These are phyloP conservation scores for Colletotrichum paranaense DNA, from an alignment of 2,329 filamentous ascomycete species.

Conservation along the genomic window DNA sequence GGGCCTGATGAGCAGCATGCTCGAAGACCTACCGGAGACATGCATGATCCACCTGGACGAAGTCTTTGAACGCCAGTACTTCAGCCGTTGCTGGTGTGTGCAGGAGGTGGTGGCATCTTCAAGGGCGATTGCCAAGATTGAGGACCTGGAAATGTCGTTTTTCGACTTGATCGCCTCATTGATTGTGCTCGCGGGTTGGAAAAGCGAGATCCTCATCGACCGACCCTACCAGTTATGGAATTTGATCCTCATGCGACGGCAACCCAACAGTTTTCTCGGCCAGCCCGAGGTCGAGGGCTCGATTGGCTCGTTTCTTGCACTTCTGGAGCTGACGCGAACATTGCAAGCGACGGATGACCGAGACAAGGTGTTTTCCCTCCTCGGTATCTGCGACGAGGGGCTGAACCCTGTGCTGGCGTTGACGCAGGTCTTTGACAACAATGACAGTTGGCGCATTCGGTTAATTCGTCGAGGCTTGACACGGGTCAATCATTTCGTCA, in stretches of 20 bases:
- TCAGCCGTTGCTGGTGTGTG: slow-evolving; percentile 28
- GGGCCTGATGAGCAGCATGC: slow-evolving; percentile 13
- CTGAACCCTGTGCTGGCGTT: slow-evolving; percentile 27
- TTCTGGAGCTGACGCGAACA: slow-evolving; percentile 25
- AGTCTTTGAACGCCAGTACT: slow-evolving; percentile 24
- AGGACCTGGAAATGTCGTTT: slow-evolving; percentile 29
- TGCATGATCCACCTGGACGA: slow-evolving; percentile 13
- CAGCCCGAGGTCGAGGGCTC: slow-evolving; percentile 12
- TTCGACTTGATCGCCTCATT: slow-evolving; percentile 24
- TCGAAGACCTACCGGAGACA: slow-evolving; percentile 15
- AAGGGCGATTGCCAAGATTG: slow-evolving; percentile 28
- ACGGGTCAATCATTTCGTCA: slow-evolving; percentile 21
- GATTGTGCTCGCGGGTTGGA: background rate
- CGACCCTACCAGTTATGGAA: slow-evolving; percentile 24
- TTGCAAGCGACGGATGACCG: slow-evolving; percentile 27
- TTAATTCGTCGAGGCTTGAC: slow-evolving; percentile 26
- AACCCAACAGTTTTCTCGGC: background rate
- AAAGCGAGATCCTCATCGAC: slow-evolving; percentile 6
- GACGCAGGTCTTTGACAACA: slow-evolving; percentile 5
- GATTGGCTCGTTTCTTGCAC: slow-evolving; percentile 18
- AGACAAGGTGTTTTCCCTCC: slow-evolving; percentile 27
- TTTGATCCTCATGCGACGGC: slow-evolving; percentile 15
- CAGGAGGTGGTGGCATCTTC: slow-evolving; percentile 25
- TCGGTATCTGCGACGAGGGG: slow-evolving; percentile 26
- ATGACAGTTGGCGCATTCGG: slow-evolving; percentile 23